phyloP scores from a whole-genome alignment of 164 flowering plant species.

The Vitis amurensis region DNA sequence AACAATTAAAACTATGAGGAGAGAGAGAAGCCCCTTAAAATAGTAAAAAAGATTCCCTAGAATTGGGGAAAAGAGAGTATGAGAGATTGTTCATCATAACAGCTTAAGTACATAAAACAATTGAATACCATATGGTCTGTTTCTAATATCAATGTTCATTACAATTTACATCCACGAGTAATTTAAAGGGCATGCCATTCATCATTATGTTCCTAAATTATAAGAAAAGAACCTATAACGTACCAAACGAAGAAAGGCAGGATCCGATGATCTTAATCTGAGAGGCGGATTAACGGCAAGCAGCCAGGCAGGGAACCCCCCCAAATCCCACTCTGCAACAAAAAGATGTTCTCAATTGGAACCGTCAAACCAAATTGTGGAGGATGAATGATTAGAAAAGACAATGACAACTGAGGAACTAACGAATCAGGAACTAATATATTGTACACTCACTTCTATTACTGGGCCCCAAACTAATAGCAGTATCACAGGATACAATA shows the following conservation, averaged over 20 bases:
- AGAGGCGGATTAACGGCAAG: slow-evolving; percentile 70
- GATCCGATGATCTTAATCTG: slow-evolving; percentile 85
- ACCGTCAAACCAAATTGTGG: neutral
- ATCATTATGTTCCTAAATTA: neutral
- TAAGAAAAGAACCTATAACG: slow-evolving; percentile 1
- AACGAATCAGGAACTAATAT: neutral
- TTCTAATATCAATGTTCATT: too few relatives aligned
- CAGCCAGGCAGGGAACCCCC: slow-evolving; percentile 97
- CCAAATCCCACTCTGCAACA: slow-evolving; percentile 93
- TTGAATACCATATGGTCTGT: too few relatives aligned
- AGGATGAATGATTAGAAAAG: neutral
- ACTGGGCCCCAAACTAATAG: neutral
- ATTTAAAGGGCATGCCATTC: neutral
- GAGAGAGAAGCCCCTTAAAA: neutral
- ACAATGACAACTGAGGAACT: too few relatives aligned
- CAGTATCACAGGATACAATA: neutral
- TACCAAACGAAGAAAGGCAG: slow-evolving; percentile 72
- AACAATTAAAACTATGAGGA: neutral
- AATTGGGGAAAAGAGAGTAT: too few relatives aligned
- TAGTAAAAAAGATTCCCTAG: too few relatives aligned
- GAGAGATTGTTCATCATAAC: too few relatives aligned
- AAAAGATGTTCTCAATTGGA: slow-evolving; percentile 3
- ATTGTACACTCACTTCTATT: neutral
- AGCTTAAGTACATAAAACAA: too few relatives aligned
- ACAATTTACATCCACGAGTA: too few relatives aligned